Evolutionary conservation across 2,329 filamentous ascomycete genomes (phyloP), one percentile per base, ranked within the genome.

Genomic region (Nemania diffusa): DNA sequence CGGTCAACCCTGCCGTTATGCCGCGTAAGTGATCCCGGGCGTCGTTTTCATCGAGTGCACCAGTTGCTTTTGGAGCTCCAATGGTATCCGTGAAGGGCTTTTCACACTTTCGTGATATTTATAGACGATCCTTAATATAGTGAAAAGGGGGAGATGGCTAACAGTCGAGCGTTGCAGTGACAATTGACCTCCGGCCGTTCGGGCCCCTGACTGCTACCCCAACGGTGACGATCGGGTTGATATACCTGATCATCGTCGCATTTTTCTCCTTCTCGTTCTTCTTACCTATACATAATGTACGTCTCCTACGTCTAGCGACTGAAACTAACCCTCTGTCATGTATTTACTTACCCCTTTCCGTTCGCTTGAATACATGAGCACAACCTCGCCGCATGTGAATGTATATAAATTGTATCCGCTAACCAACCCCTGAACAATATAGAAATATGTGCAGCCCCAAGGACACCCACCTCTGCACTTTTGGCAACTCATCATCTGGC

Each of bases 191-290:
- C 4, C 81, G 88, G 2, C 88, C 88, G 0, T 90, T 91, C 74
- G 78, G 74, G 17, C 88, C 88, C 0, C 80, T 84, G 5, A 82
- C 82, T 1, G 79, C 83, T 0, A 87, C 84, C 1, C 89, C 88
- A 0, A 83, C 88, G 0, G 84, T 90, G 2, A 86, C 83, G 1
- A 88, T 91, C 60, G 88, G 88, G 0, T 78, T 91, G 29, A 90
- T 91, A 71, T 91, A 91, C 73, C 79, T 90, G 1, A 90, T 91
- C 72, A 90, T 91, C 72, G 82, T 91, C 46, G 86, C 87, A 0
- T 91, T 91, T 79, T 90, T 91, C 80, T 87, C 84, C 29, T 90
- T 88, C 76, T 82, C 84, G 0, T 91, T 91, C 78, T 88, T 90
- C 72, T 79, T 91, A 51, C 88, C 88, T 0, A 85, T 90, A 15